phyloP scores from a whole-genome alignment of 78 protist genomes.

The Guillardia theta region DNA sequence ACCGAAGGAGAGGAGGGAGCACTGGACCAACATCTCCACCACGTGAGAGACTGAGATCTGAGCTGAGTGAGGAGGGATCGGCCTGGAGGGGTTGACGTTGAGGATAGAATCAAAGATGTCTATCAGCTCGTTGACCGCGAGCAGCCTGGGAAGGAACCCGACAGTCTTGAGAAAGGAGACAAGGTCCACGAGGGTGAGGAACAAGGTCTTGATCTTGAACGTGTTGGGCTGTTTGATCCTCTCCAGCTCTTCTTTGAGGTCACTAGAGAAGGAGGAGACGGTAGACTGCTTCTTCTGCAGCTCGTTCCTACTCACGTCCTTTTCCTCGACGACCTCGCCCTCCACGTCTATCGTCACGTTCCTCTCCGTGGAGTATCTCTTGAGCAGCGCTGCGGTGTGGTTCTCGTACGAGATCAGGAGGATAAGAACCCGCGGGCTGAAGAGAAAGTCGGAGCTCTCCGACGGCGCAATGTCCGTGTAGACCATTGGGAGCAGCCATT shows the following conservation, averaged over 20 bases:
- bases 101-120: not conserved
- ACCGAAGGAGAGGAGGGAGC: not conserved
- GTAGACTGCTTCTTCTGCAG: not conserved
- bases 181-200: not conserved
- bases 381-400: not conserved
- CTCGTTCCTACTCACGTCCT: not conserved
- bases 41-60: not conserved
- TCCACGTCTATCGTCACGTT: not conserved
- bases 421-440: not conserved
- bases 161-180: not conserved
- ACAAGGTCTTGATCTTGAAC: not conserved
- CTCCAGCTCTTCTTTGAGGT: not conserved
- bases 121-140: not conserved
- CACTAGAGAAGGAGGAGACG: not conserved
- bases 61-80: not conserved
- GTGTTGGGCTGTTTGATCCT: not conserved
- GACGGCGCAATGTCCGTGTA: not conserved
- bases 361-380: not conserved
- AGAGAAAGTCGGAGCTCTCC: not conserved
- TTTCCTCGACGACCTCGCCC: no score
- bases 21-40: not conserved
- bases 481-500: not conserved
- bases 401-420: not conserved
- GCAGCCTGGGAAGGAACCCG: not conserved
- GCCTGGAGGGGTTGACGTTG: not conserved